Conservation (phyloP, 768 basidiomycete genomes). For the Mycena leptocephala region DNA sequence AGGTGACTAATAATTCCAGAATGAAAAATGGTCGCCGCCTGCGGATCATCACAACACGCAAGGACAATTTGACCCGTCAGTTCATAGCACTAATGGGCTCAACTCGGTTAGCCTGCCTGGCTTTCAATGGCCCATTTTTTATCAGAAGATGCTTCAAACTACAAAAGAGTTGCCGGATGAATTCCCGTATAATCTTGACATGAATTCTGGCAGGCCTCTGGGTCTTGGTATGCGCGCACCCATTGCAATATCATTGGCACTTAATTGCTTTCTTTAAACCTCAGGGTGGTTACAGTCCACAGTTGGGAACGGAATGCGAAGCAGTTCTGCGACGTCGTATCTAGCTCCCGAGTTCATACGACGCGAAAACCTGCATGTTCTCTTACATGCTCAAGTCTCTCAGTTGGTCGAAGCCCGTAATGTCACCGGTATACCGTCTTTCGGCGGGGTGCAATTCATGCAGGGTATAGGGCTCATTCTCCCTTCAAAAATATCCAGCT, state of each 20-base stretch:
- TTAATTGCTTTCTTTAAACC: not conserved
- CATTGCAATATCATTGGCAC: not conserved
- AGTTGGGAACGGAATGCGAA: constrained; percentile 44
- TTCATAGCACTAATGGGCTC: constrained; percentile 54
- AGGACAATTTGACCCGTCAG: constrained; percentile 54
- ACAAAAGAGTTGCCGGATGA: constrained; percentile 44
- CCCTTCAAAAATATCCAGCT: not conserved
- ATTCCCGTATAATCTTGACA: constrained; percentile 48
- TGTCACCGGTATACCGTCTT: not conserved
- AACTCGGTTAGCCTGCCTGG: constrained; percentile 51
- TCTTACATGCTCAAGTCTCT: constrained; percentile 43
- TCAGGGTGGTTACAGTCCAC: constrained; percentile 45
- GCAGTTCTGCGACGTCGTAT: constrained; percentile 50
- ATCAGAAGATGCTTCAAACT: constrained; percentile 45
- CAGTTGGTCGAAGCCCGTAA: constrained; percentile 11
- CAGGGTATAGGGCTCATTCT: constrained; percentile 33
- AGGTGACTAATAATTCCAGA: constrained; percentile 38
- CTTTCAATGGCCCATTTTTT: constrained; percentile 46
- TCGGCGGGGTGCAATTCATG: constrained; percentile 14
- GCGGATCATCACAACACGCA: constrained; percentile 55
- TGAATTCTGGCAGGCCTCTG: constrained; percentile 46
- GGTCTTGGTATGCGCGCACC: constrained; percentile 40
- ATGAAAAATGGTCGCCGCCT: constrained; percentile 54
- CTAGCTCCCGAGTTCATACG: constrained; percentile 39
- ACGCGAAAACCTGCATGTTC: constrained; percentile 48